phyloP scores from a whole-genome alignment of 2,329 filamentous ascomycete genomes.

The Endocalyx cinctus region DNA sequence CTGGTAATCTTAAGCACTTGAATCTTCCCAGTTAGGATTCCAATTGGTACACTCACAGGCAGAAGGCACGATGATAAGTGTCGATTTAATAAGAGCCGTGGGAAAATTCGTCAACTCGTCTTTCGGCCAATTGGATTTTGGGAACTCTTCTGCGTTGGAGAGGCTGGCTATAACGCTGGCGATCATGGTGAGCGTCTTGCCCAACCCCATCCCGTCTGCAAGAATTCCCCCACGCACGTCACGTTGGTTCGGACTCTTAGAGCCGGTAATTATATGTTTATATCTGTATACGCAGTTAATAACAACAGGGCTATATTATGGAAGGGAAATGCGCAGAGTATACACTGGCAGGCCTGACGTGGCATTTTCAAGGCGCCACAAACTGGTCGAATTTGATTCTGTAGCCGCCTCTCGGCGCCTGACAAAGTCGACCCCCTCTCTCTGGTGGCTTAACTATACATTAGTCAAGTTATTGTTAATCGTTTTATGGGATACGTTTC shows the following conservation, averaged over 20 bases:
- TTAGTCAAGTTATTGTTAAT: neutral
- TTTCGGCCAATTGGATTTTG: neutral
- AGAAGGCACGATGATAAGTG: slow-evolving; percentile 12
- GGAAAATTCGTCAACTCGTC: neutral
- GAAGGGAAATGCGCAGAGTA: too few species aligned
- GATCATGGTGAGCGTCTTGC: slow-evolving; percentile 18
- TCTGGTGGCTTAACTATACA: slow-evolving; percentile 15
- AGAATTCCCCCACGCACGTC: slow-evolving; percentile 16
- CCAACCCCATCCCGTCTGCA: slow-evolving; percentile 19
- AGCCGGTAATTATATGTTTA: slow-evolving; percentile 11
- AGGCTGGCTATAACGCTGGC: slow-evolving; percentile 9
- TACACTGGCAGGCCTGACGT: neutral
- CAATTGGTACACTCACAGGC: too few species aligned
- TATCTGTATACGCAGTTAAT: slow-evolving; percentile 7
- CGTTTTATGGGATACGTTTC: neutral
- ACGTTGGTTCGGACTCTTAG: slow-evolving; percentile 1
- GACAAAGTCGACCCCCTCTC: slow-evolving; percentile 14
- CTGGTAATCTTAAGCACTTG: slow-evolving; percentile 6
- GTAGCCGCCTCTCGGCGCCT: slow-evolving; percentile 6
- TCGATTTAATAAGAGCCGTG: slow-evolving; percentile 4
- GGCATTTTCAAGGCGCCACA: slow-evolving; percentile 7
- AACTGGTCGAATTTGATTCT: slow-evolving; percentile 1
- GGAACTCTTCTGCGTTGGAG: slow-evolving; percentile 1
- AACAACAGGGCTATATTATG: too few species aligned
- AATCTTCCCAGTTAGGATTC: too few species aligned